These are phyloP conservation scores for Suillus variegatus DNA, from an alignment of 768 basidiomycete genomes.

Conservation along the genomic window DNA sequence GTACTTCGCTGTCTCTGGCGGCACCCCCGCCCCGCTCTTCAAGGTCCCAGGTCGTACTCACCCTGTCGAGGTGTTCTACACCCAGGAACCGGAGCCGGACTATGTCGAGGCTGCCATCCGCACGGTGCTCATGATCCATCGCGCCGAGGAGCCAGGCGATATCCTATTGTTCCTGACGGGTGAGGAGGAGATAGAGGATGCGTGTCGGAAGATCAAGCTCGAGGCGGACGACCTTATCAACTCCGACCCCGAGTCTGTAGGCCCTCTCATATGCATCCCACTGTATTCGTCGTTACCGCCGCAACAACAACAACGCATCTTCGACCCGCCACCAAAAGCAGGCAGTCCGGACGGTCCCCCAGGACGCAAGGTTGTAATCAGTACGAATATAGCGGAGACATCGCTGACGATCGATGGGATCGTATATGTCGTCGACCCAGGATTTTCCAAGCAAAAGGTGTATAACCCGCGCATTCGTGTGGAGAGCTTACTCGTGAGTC, in stretches of 20 bases:
- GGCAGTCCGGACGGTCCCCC: slow-evolving; percentile 67
- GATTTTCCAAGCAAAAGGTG: slow-evolving; percentile 97
- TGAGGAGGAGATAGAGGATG: slow-evolving; percentile 98
- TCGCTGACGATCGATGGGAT: slow-evolving; percentile 98
- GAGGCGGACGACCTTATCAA: slow-evolving; percentile 86
- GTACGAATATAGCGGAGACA: slow-evolving; percentile 98
- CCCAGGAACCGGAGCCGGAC: slow-evolving; percentile 91
- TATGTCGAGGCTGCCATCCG: slow-evolving; percentile 98
- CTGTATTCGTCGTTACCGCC: slow-evolving; percentile 95
- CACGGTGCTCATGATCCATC: slow-evolving; percentile 96
- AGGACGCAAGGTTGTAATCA: slow-evolving; percentile 91
- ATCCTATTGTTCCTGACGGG: slow-evolving; percentile 95
- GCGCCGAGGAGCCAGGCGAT: slow-evolving; percentile 92
- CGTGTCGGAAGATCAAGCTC: slow-evolving; percentile 89
- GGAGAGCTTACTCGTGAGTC: slow-evolving; percentile 91
- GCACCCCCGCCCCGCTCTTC: slow-evolving; percentile 69
- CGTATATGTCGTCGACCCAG: slow-evolving; percentile 97
- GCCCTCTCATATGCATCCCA: slow-evolving; percentile 87
- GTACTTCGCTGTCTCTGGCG: slow-evolving; percentile 68
- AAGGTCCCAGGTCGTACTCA: slow-evolving; percentile 93
- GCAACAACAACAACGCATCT: slow-evolving; percentile 94
- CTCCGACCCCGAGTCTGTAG: slow-evolving; percentile 72
- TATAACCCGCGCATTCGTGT: slow-evolving; percentile 98
- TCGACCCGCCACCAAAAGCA: slow-evolving; percentile 80
- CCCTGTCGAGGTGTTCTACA: slow-evolving; percentile 95